Evolutionary conservation across 371 early-diverging fungal genomes (phyloP), one percentile per base, ranked within the genome.

Genomic region (Haplosporangium sp.): DNA sequence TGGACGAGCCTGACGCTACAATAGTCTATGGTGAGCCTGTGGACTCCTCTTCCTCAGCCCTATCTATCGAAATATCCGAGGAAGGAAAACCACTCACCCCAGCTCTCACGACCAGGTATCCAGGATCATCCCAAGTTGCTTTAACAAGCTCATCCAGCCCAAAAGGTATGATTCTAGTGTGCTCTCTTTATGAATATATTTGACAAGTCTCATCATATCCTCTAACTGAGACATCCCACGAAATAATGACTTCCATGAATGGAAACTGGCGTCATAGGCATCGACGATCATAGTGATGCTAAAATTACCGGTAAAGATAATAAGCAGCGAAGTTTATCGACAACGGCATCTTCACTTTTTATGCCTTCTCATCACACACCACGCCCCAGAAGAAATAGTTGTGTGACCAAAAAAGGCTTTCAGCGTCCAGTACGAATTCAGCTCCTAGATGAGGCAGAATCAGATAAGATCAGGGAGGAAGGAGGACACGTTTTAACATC

Each of bases 371-470:
- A 55, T 7, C 56, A 63, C n/a, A 1, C 48, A 53, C 27, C 48
- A 2, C 17, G n/a, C 2, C 69, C 39, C 10, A 37, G 59, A 44
- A 13, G 71, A 38, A 64, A 58, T 52, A 63, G 71, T 50, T 37
- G 9, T 65, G 35, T 10, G 61, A 47, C 35, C 58, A 77, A 66
- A 48, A 78, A 73, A 42, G 69, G 63, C 6, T 19, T 65, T 19
- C 73, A 69, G 35, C 63, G 78, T 0, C 77, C 72, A 6, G 74
- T 76, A 27, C 64, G 67, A 19, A 75, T 77, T 50, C 82, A 75
- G 62, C n/a, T 79, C 7, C 40, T 83, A 20, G 83, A 83, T 15
- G 60, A 67, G 9, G 69, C 61, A 9, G 83, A 77, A 19, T 73
- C 70, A 2, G 68, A 71, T n/a, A 55, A 56, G 60, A 61, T 71